A percentile compares a stretch with the other conserved stretches of the same genome.
phyloP scores from a whole-genome alignment of 352 stramenopile genomes.

The Phytophthora idaei region DNA sequence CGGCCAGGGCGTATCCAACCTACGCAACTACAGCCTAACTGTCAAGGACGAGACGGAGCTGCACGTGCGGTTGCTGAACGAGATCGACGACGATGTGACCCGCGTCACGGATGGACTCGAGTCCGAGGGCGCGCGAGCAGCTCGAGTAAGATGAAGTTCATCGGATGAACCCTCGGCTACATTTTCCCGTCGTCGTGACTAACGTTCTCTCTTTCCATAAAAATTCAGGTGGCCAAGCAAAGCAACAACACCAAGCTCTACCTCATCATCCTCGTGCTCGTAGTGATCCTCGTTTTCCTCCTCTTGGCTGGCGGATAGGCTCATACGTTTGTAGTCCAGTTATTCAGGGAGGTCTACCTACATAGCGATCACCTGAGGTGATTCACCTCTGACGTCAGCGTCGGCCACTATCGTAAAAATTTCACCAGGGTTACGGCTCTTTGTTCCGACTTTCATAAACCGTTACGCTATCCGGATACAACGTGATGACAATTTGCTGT shows the following conservation, averaged over 20 bases:
- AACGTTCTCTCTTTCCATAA: background rate
- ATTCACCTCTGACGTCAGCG: background rate
- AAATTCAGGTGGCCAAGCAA: constrained; percentile 88
- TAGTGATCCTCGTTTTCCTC: constrained; percentile 89
- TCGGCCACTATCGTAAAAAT: constrained; percentile 14
- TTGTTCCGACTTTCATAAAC: constrained; percentile 14
- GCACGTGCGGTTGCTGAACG: constrained; percentile 87
- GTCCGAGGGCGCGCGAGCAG: constrained; percentile 79
- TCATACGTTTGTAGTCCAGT: constrained; percentile 18
- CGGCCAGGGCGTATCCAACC: constrained; percentile 78
- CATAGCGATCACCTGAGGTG: no score
- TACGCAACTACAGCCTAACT: constrained; percentile 85
- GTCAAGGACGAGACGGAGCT: constrained; percentile 92
- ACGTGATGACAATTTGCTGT: constrained; percentile 36
- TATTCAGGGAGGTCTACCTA: constrained; percentile 9
- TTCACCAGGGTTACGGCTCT: constrained; percentile 6
- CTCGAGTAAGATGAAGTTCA: constrained; percentile 42
- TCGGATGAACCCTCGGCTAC: background rate
- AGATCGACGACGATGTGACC: constrained; percentile 90
- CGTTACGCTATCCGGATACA: constrained; percentile 10
- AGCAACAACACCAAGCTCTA: constrained; percentile 96
- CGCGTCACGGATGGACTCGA: constrained; percentile 85
- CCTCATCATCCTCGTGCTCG: constrained; percentile 88
- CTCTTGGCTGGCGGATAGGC: constrained; percentile 71
- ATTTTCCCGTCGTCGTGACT: constrained; percentile 12